Evolutionary conservation across 2,329 filamentous ascomycete genomes (phyloP).

Genomic region (Arthrobotrys megalospora): DNA sequence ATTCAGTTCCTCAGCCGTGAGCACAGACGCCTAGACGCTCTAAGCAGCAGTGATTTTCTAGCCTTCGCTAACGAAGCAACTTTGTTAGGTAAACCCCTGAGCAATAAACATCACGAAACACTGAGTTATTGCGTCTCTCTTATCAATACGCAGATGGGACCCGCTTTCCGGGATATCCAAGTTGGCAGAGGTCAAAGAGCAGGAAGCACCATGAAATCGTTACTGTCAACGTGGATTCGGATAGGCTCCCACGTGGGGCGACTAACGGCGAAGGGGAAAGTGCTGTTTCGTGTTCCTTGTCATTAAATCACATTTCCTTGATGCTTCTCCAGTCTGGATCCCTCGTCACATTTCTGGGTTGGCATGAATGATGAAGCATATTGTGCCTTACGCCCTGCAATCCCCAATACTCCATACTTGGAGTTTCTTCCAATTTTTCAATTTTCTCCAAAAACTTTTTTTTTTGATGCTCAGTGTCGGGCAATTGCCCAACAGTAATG

Average conservation of each 20-base stretch:
- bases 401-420: neutral
- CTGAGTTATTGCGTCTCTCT: constrained; percentile 23
- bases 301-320: constrained; percentile 29
- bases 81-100: constrained; percentile 41
- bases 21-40: constrained; percentile 37
- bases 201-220: constrained; percentile 25
- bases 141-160: constrained; percentile 29
- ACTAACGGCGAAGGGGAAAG: constrained; percentile 50
- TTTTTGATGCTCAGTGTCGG: too few species aligned
- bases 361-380: neutral
- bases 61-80: constrained; percentile 13
- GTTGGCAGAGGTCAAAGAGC: constrained; percentile 31
- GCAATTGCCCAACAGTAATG: too few species aligned
- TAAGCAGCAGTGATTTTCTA: constrained; percentile 38
- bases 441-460: neutral
- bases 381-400: neutral
- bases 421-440: neutral
- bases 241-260: constrained; percentile 48
- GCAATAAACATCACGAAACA: constrained; percentile 35
- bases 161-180: constrained; percentile 32
- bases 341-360: constrained; percentile 29
- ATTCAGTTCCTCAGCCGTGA: constrained; percentile 29
- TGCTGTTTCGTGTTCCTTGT: constrained; percentile 49
- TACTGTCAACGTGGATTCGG: constrained; percentile 40
- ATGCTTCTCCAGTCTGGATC: neutral